Evolutionary conservation across 805 yeast genomes (phyloP), one percentile per base, ranked within the genome.

Genomic region (Yarrowia hollandica): DNA sequence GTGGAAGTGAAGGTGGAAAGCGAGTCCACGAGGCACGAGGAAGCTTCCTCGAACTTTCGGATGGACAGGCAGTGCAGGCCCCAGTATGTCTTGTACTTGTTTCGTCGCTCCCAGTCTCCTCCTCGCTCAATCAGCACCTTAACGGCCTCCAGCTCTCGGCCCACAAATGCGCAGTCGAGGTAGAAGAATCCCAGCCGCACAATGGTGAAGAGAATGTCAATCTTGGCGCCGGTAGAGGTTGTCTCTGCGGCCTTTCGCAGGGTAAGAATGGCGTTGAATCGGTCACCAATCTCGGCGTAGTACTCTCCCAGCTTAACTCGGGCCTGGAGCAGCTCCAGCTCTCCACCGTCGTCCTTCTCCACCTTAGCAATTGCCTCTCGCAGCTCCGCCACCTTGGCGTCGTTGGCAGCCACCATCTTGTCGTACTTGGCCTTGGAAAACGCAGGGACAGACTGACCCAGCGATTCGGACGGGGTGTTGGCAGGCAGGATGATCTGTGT

Each of bases 21-120:
- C 9, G 96, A 86, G 71, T 91, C 99, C 64, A 89, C 88, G 66
- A 94, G 79, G 62, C 92, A 76, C 57, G 82, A 82, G 2, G 97
- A 83, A 1, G 98, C 96, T 65, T 88, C 95, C 37, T 76, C 77
- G 68, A 94, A 94, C 66, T 89, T 84, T 68, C 99, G 83, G 25
- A 91, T 84, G 7, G 96, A 86, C 80, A 94, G 75, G 33, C 82
- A 75, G 70, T 89, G 88, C 50, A 94, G 79, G 19, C 99, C 99
- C 61, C 81, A 74, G 73, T 94, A 94, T 5, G 97, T 88, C 76
- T 94, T 94, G 78, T 82, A 90, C 65, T 97, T 78, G 75, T 94
- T 94, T 68, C 96, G 84, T 73, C 99, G 88, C 75, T 94, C 99
- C 99, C 99, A 94, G 72, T 94, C 99, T 63, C 99, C 99, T 60